A percentile compares a stretch with the other conserved stretches of the same genome.
Conservation (phyloP, 768 basidiomycete genomes). For the Omphalotus guepiniiformis region DNA sequence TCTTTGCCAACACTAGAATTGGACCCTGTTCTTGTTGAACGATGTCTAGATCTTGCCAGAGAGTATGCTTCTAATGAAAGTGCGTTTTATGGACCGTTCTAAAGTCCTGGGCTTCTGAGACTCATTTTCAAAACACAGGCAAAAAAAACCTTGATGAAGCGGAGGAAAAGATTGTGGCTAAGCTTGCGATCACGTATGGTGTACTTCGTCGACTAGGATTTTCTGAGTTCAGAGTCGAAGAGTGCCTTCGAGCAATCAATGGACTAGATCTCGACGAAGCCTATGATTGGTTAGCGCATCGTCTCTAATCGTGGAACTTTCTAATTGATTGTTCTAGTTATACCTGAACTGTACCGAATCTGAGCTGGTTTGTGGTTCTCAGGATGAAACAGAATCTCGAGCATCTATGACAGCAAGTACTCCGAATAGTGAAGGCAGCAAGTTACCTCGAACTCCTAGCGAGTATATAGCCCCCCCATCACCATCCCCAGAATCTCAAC, state of each 20-base stretch:
- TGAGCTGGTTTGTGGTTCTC: slow-evolving; percentile 35
- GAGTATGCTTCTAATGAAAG: slow-evolving; percentile 29
- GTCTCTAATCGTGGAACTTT: background rate
- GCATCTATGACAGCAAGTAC: slow-evolving; percentile 25
- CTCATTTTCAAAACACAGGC: slow-evolving; percentile 22
- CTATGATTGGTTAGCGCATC: slow-evolving; percentile 76
- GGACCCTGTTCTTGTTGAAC: slow-evolving; percentile 52
- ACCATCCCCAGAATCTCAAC: slow-evolving; percentile 10
- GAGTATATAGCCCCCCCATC: slow-evolving; percentile 25
- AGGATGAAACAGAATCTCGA: slow-evolving; percentile 13
- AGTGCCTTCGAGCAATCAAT: slow-evolving; percentile 63
- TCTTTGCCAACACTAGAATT: slow-evolving; percentile 60
- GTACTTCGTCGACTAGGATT: slow-evolving; percentile 77
- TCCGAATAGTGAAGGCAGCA: slow-evolving; percentile 10
- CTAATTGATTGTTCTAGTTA: slow-evolving; percentile 40
- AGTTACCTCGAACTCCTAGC: slow-evolving; percentile 29
- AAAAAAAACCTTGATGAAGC: slow-evolving; percentile 44
- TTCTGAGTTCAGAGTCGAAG: slow-evolving; percentile 57
- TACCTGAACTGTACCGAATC: slow-evolving; percentile 58
- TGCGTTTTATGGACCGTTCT: background rate
- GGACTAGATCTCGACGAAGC: slow-evolving; percentile 84
- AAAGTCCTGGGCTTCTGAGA: slow-evolving; percentile 3
- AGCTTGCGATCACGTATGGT: slow-evolving; percentile 78
- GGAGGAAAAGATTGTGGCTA: slow-evolving; percentile 67
- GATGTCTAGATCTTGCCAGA: slow-evolving; percentile 51